Evolutionary conservation across 768 basidiomycete species (phyloP).

Genomic region (Mycena belliarum): DNA sequence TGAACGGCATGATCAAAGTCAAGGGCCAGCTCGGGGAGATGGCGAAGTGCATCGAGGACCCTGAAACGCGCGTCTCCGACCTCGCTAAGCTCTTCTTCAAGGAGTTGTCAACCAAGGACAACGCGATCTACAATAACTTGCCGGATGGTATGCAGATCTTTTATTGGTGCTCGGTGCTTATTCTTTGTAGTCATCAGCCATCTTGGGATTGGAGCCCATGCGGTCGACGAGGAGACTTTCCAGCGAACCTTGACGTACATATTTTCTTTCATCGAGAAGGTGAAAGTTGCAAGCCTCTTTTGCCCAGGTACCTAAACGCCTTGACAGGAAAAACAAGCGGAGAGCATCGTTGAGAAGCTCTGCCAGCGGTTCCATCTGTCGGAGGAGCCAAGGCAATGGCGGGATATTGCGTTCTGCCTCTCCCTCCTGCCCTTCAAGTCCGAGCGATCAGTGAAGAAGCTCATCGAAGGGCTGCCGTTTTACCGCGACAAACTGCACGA

Average conservation of each 20-base stretch:
- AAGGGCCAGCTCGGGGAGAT: constrained; percentile 99
- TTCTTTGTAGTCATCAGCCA: constrained; percentile 82
- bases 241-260: constrained; percentile 93
- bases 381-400: constrained; percentile 92
- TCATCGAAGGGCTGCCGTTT: constrained; percentile 88
- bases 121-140: constrained; percentile 98
- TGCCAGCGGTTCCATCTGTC: constrained; percentile 92
- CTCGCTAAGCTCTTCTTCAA: constrained; percentile 98
- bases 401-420: constrained; percentile 94
- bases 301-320: background rate
- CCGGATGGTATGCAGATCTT: constrained; percentile 72
- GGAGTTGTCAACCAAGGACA: constrained; percentile 95
- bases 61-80: constrained; percentile 83
- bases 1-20: constrained; percentile 99
- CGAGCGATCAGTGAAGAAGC: constrained; percentile 93
- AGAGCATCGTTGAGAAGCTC: constrained; percentile 95
- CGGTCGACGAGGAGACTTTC: constrained; percentile 91
- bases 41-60: constrained; percentile 98
- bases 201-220: constrained; percentile 85
- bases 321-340: constrained; percentile 92
- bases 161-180: background rate
- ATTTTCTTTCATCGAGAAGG: constrained; percentile 97
- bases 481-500: constrained; percentile 98
- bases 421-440: constrained; percentile 96
- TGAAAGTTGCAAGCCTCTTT: constrained; percentile 27